Evolutionary conservation across 768 basidiomycete species (phyloP).

Genomic region (Pholiota conissans): DNA sequence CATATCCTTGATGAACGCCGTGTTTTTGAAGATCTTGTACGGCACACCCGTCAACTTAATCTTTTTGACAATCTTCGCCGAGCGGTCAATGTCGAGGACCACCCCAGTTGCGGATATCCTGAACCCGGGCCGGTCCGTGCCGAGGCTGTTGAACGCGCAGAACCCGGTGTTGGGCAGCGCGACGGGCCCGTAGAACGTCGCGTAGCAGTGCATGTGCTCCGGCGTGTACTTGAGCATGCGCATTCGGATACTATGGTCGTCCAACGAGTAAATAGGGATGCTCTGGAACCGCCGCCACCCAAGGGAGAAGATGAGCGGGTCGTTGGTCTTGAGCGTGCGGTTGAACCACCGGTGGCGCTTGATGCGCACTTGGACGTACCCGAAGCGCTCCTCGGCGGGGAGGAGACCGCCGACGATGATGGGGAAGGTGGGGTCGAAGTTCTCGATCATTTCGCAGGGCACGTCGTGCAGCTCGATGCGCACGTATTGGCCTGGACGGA

Average conservation of each 20-base stretch:
- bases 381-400: slow-evolving; percentile 87
- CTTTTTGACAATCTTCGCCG: slow-evolving; percentile 97
- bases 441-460: slow-evolving; percentile 88
- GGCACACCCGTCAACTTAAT: slow-evolving; percentile 94
- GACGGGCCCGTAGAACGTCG: slow-evolving; percentile 95
- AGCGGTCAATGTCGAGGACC: slow-evolving; percentile 89
- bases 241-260: slow-evolving; percentile 98
- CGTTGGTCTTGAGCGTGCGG: slow-evolving; percentile 92
- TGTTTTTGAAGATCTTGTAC: slow-evolving; percentile 99
- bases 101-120: slow-evolving; percentile 92
- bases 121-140: slow-evolving; percentile 70
- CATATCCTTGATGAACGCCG: slow-evolving; percentile 98
- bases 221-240: slow-evolving; percentile 99
- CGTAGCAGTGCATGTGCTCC: slow-evolving; percentile 99
- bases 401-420: slow-evolving; percentile 91
- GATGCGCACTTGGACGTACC: slow-evolving; percentile 91
- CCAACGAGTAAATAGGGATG: slow-evolving; percentile 92
- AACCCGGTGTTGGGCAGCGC: slow-evolving; percentile 93
- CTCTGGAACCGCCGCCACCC: slow-evolving; percentile 98
- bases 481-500: slow-evolving; percentile 87
- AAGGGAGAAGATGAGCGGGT: slow-evolving; percentile 94
- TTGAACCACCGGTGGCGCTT: slow-evolving; percentile 96
- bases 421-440: slow-evolving; percentile 91
- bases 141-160: slow-evolving; percentile 91
- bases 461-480: slow-evolving; percentile 85